phyloP scores from a whole-genome alignment of 176 grass and related monocot genomes.

The Calamus simplicifolius region DNA sequence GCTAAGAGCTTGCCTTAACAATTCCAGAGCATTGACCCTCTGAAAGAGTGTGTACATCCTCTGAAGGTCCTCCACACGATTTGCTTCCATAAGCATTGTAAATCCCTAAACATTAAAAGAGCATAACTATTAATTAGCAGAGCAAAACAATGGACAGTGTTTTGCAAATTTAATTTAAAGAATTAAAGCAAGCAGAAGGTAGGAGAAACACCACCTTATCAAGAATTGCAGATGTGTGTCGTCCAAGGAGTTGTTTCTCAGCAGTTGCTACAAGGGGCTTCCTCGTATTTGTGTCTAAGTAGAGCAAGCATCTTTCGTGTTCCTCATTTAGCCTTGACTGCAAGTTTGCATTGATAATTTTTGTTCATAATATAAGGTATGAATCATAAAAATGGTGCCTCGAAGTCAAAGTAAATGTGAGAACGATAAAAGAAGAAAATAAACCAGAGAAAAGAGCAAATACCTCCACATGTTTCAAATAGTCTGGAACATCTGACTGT shows the following conservation, averaged over 20 bases:
- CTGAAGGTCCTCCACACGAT: slow-evolving; percentile 68
- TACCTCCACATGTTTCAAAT: slow-evolving; percentile 91
- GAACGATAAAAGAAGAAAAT: slow-evolving; percentile 1
- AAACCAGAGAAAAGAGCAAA: slow-evolving; percentile 15
- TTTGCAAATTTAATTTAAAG: not conserved
- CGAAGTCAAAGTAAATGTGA: not conserved
- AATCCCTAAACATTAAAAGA: slow-evolving; percentile 52
- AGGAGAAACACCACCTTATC: slow-evolving; percentile 52
- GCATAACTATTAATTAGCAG: slow-evolving; percentile 2
- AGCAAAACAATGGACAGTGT: slow-evolving; percentile 2
- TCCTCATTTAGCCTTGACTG: slow-evolving; percentile 99
- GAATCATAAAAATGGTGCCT: no score
- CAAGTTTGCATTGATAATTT: slow-evolving; percentile 11
- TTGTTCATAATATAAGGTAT: no score
- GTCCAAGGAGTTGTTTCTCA: slow-evolving; percentile 86
- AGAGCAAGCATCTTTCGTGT: slow-evolving; percentile 92
- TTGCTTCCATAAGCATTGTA: slow-evolving; percentile 91
- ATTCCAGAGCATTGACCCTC: slow-evolving; percentile 88
- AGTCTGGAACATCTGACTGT: slow-evolving; percentile 90
- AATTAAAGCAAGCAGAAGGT: not conserved
- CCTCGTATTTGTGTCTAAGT: slow-evolving; percentile 88
- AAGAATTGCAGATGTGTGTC: slow-evolving; percentile 86
- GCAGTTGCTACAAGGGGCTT: slow-evolving; percentile 74
- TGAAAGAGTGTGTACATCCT: slow-evolving; percentile 95
- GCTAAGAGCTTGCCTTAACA: slow-evolving; percentile 82